Percentiles rank a stretch among this genome's conserved stretches.
phyloP scores from a whole-genome alignment of 2,329 filamentous ascomycete genomes.

The Cadophora sp. region DNA sequence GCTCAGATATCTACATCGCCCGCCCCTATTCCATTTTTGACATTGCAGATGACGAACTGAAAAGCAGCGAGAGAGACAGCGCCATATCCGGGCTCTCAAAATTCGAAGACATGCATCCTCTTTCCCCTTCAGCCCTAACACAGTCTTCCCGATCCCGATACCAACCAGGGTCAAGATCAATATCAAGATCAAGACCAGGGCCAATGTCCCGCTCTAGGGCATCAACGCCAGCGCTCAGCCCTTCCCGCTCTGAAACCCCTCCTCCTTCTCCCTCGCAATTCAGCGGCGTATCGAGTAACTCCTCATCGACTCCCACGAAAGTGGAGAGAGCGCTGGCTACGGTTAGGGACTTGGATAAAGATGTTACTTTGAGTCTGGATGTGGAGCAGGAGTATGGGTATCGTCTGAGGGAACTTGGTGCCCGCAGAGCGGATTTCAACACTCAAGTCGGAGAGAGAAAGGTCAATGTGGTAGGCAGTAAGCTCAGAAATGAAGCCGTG shows the following conservation, averaged over 20 bases:
- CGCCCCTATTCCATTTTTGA: background rate
- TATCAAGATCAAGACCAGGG: background rate
- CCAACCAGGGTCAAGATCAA: too few relatives aligned
- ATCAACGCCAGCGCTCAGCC: background rate
- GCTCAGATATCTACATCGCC: background rate
- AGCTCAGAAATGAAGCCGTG: background rate
- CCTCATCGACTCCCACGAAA: background rate
- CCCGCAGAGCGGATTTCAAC: background rate
- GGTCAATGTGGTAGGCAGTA: background rate
- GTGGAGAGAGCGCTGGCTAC: background rate
- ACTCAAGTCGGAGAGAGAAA: background rate
- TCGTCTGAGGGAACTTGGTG: background rate
- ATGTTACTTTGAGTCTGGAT: background rate
- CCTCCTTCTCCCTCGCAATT: background rate
- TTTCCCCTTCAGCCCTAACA: background rate
- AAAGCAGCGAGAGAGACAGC: background rate
- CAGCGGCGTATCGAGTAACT: background rate
- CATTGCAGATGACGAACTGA: background rate
- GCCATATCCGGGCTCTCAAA: background rate
- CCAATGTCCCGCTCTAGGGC: background rate
- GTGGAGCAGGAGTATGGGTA: background rate
- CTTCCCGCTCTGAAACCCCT: background rate
- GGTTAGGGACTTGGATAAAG: background rate
- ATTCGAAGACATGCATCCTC: background rate
- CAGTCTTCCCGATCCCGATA: background rate